These are phyloP conservation scores for Saksenaea oblongispora DNA, from an alignment of 371 early-diverging fungal genomes.

Conservation along the genomic window DNA sequence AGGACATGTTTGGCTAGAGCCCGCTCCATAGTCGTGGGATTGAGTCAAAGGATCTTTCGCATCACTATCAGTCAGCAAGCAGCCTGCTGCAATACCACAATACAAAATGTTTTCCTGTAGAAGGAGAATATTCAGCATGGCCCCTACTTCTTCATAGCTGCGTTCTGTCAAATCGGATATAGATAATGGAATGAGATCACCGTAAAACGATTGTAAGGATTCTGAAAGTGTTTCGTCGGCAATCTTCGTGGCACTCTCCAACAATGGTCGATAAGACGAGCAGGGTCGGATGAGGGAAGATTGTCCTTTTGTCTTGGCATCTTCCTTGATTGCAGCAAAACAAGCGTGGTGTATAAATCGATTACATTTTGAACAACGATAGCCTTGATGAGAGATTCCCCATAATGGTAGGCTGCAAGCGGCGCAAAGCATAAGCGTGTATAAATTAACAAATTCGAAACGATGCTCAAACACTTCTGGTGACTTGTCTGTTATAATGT, in stretches of 20 bases:
- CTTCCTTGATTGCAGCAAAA: conserved; percentile 19
- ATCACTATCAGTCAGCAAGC: conserved; percentile 27
- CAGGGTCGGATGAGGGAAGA: conserved; percentile 24
- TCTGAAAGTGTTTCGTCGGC: conserved; percentile 15
- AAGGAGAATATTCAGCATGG: conserved; percentile 33
- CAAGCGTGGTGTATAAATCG: conserved; percentile 57
- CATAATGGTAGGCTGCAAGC: conserved; percentile 57
- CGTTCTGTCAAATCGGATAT: conserved; percentile 20
- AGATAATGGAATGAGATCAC: conserved; percentile 21
- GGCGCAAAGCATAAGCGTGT: conserved; percentile 53
- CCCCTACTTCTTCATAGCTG: conserved; percentile 42
- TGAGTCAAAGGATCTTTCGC: conserved; percentile 26
- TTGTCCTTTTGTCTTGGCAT: conserved; percentile 7
- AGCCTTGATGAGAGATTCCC: conserved; percentile 59
- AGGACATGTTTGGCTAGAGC: conserved; percentile 4
- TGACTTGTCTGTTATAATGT: neutral
- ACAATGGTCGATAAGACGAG: conserved; percentile 26
- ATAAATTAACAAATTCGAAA: conserved; percentile 57
- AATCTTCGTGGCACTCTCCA: conserved; percentile 35
- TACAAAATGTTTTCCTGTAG: conserved; percentile 45
- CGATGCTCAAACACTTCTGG: conserved; percentile 39
- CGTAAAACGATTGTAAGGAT: conserved; percentile 21
- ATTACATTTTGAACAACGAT: conserved; percentile 51
- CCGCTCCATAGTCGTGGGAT: neutral
- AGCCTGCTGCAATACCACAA: conserved; percentile 44